A percentile compares a stretch with the other conserved stretches of the same genome.
phyloP scores from a whole-genome alignment of 345 rosid genomes.

The Salix viminalis region DNA sequence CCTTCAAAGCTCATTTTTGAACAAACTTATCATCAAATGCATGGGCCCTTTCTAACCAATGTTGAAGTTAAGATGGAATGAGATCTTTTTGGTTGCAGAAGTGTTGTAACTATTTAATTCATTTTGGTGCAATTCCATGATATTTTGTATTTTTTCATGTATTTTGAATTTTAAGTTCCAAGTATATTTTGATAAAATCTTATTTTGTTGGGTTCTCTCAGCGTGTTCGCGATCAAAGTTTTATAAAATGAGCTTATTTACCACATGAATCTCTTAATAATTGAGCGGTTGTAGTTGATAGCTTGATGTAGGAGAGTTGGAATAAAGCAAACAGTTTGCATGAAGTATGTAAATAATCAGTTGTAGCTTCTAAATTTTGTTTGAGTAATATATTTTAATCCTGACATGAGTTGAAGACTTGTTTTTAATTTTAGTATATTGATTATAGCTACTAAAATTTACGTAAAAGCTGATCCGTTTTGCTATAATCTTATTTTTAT shows the following conservation, averaged over 20 bases:
- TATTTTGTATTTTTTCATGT: not conserved
- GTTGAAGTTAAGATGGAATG: not conserved
- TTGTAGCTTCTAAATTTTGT: not conserved
- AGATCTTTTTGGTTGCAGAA: not conserved
- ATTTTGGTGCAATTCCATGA: not conserved
- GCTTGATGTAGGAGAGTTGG: not conserved
- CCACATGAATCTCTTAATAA: not conserved
- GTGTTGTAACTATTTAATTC: not conserved
- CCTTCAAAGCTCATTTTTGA: not conserved
- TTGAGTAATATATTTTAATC: not conserved
- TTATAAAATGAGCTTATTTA: not conserved
- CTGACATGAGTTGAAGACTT: not conserved
- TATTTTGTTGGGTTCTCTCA: not conserved
- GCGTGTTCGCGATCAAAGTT: not conserved
- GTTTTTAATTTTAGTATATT: not conserved
- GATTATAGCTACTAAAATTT: not conserved
- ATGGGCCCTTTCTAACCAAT: not conserved
- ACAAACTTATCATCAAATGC: not conserved
- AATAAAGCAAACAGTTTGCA: not conserved
- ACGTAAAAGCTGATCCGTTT: not conserved
- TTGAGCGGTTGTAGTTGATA: not conserved
- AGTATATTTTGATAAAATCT: not conserved
- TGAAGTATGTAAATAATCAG: not conserved
- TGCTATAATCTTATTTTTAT: not conserved
- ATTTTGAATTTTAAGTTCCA: not conserved